Conservation (phyloP, 768 basidiomycete species). For the Sporobolomyces roseus region DNA sequence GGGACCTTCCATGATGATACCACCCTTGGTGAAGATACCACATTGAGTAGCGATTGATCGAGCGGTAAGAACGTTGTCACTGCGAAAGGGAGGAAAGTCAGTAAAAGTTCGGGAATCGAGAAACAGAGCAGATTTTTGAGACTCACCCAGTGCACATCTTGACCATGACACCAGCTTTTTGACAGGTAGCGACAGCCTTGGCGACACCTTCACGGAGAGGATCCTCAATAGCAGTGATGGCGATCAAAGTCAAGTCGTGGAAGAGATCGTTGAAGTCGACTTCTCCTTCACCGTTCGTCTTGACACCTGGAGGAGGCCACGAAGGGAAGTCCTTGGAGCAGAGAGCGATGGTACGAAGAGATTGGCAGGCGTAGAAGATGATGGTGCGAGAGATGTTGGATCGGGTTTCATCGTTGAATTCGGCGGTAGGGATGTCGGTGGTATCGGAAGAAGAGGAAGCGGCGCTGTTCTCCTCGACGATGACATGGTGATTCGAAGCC, state of each 20-base stretch:
- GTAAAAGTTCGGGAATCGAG: background rate
- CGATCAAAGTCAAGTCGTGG: conserved; percentile 73
- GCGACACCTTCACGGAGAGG: conserved; percentile 85
- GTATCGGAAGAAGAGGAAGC: conserved; percentile 35
- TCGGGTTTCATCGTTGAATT: conserved; percentile 63
- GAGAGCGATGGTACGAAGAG: conserved; percentile 84
- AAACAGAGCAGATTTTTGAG: background rate
- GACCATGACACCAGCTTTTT: conserved; percentile 80
- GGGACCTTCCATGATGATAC: conserved; percentile 97
- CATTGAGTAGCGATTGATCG: conserved; percentile 96
- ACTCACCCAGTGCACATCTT: conserved; percentile 85
- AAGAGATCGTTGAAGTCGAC: conserved; percentile 62
- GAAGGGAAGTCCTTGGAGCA: conserved; percentile 81
- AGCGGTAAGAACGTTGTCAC: conserved; percentile 56
- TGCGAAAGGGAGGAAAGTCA: conserved; percentile 5
- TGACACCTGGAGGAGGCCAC: conserved; percentile 67
- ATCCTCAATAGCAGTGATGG: conserved; percentile 92
- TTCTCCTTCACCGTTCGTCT: conserved; percentile 38
- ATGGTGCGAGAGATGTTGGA: conserved; percentile 87
- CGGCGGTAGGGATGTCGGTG: conserved; percentile 50
- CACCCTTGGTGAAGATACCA: conserved; percentile 87
- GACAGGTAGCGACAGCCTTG: conserved; percentile 81
- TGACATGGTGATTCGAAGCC: conserved; percentile 68
- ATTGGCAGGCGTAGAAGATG: conserved; percentile 97
- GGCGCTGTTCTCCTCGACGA: conserved; percentile 54